Conservation (phyloP, 495 filamentous ascomycete genomes). For the Sordaria brevicollis region DNA sequence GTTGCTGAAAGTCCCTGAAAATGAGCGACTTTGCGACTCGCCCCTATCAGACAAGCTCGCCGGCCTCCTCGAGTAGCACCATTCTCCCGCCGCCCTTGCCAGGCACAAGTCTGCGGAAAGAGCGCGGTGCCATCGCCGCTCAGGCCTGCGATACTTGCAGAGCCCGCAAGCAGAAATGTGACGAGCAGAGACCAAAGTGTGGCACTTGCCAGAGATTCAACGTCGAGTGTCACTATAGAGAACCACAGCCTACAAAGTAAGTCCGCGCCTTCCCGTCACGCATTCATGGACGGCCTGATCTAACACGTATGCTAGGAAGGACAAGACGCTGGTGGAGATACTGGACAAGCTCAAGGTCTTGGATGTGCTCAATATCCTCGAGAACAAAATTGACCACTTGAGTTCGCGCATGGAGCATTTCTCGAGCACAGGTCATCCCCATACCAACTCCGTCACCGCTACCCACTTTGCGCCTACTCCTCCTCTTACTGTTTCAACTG, state of each 20-base stretch:
- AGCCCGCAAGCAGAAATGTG: constrained; percentile 80
- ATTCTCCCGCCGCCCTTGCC: not conserved
- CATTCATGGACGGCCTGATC: not conserved
- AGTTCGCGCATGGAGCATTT: constrained; percentile 7
- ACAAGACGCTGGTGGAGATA: constrained; percentile 52
- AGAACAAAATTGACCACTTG: constrained; percentile 39
- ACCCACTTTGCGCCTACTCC: not conserved
- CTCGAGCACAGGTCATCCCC: constrained; percentile 11
- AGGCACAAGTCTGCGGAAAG: constrained; percentile 22
- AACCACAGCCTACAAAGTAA: constrained; percentile 55
- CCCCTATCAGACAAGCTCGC: not conserved
- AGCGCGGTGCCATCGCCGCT: constrained; percentile 37
- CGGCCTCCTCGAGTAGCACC: not conserved
- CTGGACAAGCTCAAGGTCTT: constrained; percentile 38
- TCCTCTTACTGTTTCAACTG: not conserved
- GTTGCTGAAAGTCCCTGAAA: not conserved
- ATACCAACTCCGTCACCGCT: not conserved
- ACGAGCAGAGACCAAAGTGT: constrained; percentile 79
- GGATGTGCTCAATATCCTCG: constrained; percentile 22
- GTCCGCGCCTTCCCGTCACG: constrained; percentile 16
- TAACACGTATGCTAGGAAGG: constrained; percentile 36
- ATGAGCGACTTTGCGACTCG: not conserved
- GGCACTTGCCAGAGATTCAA: constrained; percentile 38
- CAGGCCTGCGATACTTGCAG: constrained; percentile 76
- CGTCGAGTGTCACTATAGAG: constrained; percentile 49